Conservation (phyloP, 495 filamentous ascomycete genomes). For the Penicillium salamii region DNA sequence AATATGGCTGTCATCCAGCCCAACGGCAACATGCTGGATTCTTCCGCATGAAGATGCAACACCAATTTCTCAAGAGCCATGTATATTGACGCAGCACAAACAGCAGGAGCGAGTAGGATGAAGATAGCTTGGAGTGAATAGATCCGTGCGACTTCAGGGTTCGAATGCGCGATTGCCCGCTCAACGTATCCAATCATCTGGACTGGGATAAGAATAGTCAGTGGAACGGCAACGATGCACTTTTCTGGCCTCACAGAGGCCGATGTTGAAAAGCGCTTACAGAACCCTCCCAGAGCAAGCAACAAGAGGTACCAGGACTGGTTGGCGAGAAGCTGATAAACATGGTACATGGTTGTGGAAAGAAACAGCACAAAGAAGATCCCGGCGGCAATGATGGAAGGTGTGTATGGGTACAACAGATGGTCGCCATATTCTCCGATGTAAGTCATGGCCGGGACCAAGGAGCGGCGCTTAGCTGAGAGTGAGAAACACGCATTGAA, state of each 20-base stretch:
- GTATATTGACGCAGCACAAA: not conserved
- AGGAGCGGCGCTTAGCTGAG: too few relatives aligned
- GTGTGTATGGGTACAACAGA: slow-evolving; percentile 43
- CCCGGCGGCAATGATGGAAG: slow-evolving; percentile 46
- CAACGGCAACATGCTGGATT: not conserved
- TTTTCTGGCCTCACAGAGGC: not conserved
- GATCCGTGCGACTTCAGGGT: not conserved
- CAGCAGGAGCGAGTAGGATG: not conserved
- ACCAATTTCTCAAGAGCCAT: not conserved
- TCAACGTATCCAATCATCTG: not conserved
- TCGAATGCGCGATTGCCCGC: not conserved
- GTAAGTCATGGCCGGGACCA: too few relatives aligned
- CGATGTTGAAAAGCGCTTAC: slow-evolving; percentile 31
- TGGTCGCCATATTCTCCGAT: too few relatives aligned
- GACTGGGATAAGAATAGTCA: not conserved
- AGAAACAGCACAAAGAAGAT: slow-evolving; percentile 52
- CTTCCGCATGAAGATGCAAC: not conserved
- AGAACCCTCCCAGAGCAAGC: slow-evolving; percentile 51
- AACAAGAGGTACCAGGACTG: slow-evolving; percentile 55
- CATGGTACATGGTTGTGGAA: slow-evolving; percentile 38
- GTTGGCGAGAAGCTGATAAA: slow-evolving; percentile 42
- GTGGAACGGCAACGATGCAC: not conserved
- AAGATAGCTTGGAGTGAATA: not conserved
- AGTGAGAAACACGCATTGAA: too few relatives aligned
- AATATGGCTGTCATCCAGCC: not conserved